Percentiles rank a stretch among this genome's conserved stretches.
Evolutionary conservation across 2,329 filamentous ascomycete species (phyloP).

Genomic region (Penicillium italicum): DNA sequence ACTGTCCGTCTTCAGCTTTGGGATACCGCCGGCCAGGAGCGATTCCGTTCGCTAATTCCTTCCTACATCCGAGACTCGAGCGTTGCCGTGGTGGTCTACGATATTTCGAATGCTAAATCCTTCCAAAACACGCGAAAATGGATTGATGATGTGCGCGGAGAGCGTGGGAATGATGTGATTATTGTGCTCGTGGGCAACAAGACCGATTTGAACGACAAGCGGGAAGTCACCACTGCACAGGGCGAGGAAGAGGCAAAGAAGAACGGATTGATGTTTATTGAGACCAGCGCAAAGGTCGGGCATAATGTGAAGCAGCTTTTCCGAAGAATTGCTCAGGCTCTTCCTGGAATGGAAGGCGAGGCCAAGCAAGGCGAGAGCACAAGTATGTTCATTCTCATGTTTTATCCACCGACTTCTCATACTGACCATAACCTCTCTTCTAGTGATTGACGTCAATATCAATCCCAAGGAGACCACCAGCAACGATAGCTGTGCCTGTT

Average conservation of each 20-base stretch:
- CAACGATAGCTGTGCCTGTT: conserved; percentile 73
- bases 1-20: conserved; percentile 96
- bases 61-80: conserved; percentile 98
- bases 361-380: conserved; percentile 73
- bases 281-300: conserved; percentile 95
- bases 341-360: conserved; percentile 95
- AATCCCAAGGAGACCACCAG: conserved; percentile 62
- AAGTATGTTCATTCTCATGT: conserved; percentile 57
- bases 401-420: background rate
- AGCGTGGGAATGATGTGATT: conserved; percentile 97
- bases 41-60: conserved; percentile 93
- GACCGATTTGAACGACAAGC: conserved; percentile 97
- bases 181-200: conserved; percentile 99
- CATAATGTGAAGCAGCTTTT: conserved; percentile 98
- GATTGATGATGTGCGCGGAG: conserved; percentile 96
- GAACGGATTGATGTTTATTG: conserved; percentile 97
- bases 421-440: conserved; percentile 24
- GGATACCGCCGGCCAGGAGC: conserved; percentile 97
- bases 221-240: conserved; percentile 92
- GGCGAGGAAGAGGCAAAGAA: conserved; percentile 98
- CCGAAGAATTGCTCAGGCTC: conserved; percentile 93
- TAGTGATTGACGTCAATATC: conserved; percentile 93
- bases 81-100: conserved; percentile 97
- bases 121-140: conserved; percentile 99
- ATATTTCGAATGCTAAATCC: conserved; percentile 94